A percentile compares a stretch with the other conserved stretches of the same genome.
Conservation (phyloP, 306 rosid species). For the Ziziphus jujuba region DNA sequence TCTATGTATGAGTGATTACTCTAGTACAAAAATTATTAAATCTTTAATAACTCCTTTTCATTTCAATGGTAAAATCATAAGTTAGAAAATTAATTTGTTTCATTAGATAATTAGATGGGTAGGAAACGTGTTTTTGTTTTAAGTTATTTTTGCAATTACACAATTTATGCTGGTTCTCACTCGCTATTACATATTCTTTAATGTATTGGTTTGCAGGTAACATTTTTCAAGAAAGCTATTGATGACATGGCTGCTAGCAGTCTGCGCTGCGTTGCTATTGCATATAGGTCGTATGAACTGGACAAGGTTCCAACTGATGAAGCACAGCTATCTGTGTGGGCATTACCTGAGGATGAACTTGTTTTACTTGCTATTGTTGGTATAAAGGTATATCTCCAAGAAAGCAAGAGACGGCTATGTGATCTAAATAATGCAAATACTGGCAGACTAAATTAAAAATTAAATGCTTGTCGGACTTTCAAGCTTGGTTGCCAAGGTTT, state of each 20-base stretch:
- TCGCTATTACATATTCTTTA: neutral
- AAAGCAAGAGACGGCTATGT: neutral
- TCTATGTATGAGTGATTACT: neutral
- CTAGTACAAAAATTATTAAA: too few relatives aligned
- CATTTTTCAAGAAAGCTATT: slow-evolving; percentile 52
- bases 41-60: too few relatives aligned
- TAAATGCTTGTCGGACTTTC: too few relatives aligned
- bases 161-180: neutral
- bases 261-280: slow-evolving; percentile 84
- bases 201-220: slow-evolving; percentile 39
- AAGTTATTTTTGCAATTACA: neutral
- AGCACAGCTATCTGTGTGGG: slow-evolving; percentile 69
- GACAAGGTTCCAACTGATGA: slow-evolving; percentile 61
- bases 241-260: slow-evolving; percentile 77
- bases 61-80: too few relatives aligned
- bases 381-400: slow-evolving; percentile 52
- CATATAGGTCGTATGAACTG: slow-evolving; percentile 55
- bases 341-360: slow-evolving; percentile 80
- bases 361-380: slow-evolving; percentile 85
- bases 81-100: too few relatives aligned
- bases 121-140: slow-evolving; percentile 1
- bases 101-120: too few relatives aligned
- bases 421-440: too few relatives aligned
- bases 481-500: too few relatives aligned
- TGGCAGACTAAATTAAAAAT: too few relatives aligned